Conservation (phyloP, 805 yeast species). For the Kuraishia cidri region DNA sequence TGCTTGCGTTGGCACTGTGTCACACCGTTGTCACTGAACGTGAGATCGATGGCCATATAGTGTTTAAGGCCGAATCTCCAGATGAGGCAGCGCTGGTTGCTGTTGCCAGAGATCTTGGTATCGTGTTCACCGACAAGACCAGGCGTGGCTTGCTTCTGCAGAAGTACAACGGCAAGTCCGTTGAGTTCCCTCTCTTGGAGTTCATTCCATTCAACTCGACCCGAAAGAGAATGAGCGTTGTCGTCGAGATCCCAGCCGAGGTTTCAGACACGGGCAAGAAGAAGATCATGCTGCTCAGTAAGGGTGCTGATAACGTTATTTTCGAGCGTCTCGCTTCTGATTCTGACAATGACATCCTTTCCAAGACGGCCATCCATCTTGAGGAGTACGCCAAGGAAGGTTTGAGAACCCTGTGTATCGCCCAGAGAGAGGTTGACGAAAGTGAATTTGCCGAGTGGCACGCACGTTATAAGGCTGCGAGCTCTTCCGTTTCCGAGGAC, state of each 20-base stretch:
- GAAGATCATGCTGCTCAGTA: constrained; percentile 39
- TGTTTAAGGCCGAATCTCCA: constrained; percentile 74
- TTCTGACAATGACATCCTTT: constrained; percentile 33
- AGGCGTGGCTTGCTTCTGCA: constrained; percentile 35
- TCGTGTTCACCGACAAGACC: constrained; percentile 46
- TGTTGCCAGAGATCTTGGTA: constrained; percentile 67
- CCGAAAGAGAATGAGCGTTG: constrained; percentile 73
- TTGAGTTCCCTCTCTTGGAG: constrained; percentile 40
- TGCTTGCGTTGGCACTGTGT: constrained; percentile 61
- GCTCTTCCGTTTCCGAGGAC: constrained; percentile 40
- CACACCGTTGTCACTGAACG: constrained; percentile 66
- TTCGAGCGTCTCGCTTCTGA: constrained; percentile 29
- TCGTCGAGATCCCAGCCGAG: constrained; percentile 33
- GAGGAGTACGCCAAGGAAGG: constrained; percentile 73
- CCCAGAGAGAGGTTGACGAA: constrained; percentile 40
- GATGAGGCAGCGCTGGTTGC: constrained; percentile 79
- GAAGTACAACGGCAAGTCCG: constrained; percentile 33
- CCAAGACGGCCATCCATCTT: constrained; percentile 52
- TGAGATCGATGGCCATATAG: constrained; percentile 28
- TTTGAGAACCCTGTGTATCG: constrained; percentile 66
- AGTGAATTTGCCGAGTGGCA: constrained; percentile 46
- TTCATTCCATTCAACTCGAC: constrained; percentile 59
- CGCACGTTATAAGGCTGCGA: constrained; percentile 45
- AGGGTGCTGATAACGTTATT: constrained; percentile 76
- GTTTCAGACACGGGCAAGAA: constrained; percentile 12